Percentiles rank a stretch among this genome's conserved stretches.
These are phyloP conservation scores for Microbotryomycetes sp. DNA, from an alignment of 1,284 basidiomycete species.

Conservation along the genomic window DNA sequence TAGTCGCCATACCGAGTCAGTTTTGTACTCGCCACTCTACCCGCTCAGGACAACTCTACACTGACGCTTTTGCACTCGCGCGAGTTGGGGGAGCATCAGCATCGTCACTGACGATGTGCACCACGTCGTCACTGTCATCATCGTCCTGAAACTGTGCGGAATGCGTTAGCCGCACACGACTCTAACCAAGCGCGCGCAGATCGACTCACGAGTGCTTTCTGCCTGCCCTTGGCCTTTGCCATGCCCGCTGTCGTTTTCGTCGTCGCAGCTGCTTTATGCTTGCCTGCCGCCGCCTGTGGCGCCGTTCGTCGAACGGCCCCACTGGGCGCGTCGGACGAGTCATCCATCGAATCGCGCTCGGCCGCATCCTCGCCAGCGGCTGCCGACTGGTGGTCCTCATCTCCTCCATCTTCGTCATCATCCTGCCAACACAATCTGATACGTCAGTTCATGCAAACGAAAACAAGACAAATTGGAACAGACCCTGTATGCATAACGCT, in stretches of 20 bases:
- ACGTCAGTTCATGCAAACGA: background rate
- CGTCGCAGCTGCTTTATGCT: no score
- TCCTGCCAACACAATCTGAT: no score
- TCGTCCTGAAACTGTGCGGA: background rate
- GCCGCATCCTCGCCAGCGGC: conserved; percentile 2
- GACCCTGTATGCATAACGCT: conserved; percentile 31
- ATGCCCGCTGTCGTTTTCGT: background rate
- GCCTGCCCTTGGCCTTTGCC: background rate
- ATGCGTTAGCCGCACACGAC: no score
- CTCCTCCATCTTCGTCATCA: conserved; percentile 1
- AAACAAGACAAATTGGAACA: background rate
- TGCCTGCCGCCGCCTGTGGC: background rate
- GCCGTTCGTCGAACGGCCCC: background rate
- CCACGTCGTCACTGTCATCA: conserved; percentile 3
- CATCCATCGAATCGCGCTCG: background rate
- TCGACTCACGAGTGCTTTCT: background rate
- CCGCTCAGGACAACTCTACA: no score
- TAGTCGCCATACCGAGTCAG: no score
- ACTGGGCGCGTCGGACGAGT: background rate
- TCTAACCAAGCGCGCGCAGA: no score
- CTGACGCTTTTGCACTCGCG: background rate
- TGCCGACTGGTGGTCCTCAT: no score
- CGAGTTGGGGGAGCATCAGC: background rate
- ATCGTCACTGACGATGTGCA: background rate
- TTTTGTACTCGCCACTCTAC: no score